phyloP scores from a whole-genome alignment of 2,329 filamentous ascomycete genomes.

The Sporothrix curviconia region DNA sequence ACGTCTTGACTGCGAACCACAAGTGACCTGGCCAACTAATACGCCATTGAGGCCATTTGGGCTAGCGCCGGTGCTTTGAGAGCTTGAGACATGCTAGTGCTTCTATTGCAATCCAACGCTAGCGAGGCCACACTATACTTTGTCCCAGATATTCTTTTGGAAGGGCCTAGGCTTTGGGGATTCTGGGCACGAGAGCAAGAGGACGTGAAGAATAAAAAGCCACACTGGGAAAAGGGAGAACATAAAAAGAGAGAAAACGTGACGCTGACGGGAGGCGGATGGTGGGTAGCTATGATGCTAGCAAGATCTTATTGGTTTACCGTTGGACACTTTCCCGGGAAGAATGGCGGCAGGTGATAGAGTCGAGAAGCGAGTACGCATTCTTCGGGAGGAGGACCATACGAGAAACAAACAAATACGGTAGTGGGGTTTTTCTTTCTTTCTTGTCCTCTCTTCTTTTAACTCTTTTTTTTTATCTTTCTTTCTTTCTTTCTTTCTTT shows the following conservation, averaged over 20 bases:
- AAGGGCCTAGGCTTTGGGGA: conserved; percentile 4
- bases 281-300: too few relatives aligned
- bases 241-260: too few relatives aligned
- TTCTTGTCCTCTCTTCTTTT: neutral
- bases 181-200: neutral
- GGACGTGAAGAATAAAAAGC: too few relatives aligned
- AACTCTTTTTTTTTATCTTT: neutral
- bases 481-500: neutral
- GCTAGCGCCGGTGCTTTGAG: neutral
- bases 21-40: too few relatives aligned
- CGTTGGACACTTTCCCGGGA: too few relatives aligned
- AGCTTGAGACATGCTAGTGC: neutral
- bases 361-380: too few relatives aligned
- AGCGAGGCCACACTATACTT: neutral
- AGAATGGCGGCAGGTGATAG: too few relatives aligned
- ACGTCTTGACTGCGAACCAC: conserved; percentile 5
- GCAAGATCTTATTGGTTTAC: too few relatives aligned
- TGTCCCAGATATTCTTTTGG: neutral
- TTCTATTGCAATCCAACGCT: neutral
- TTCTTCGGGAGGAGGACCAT: too few relatives aligned
- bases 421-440: neutral
- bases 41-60: too few relatives aligned
- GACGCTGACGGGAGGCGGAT: too few relatives aligned
- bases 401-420: neutral
- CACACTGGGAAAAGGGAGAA: neutral